phyloP scores from a whole-genome alignment of 2,329 filamentous ascomycete species.

The Arthroderma uncinatum region DNA sequence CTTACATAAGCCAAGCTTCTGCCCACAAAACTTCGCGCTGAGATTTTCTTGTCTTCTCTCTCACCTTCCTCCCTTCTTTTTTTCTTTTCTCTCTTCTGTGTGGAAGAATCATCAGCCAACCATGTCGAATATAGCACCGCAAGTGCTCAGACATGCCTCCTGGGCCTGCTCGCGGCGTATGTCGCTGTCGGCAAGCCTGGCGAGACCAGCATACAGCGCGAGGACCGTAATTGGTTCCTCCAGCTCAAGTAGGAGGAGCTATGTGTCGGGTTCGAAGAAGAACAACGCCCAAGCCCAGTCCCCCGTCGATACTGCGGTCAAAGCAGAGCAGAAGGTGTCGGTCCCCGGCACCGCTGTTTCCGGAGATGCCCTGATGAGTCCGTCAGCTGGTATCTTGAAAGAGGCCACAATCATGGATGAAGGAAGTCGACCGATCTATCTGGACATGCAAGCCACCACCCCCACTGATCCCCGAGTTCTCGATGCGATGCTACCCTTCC shows the following conservation, averaged over 20 bases:
- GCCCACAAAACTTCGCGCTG: not conserved
- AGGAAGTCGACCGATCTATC: slow-evolving; percentile 85
- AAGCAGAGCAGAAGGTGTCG: slow-evolving; percentile 75
- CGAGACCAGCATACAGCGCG: slow-evolving; percentile 21
- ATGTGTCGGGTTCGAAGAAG: slow-evolving; percentile 74
- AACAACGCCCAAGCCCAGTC: slow-evolving; percentile 63
- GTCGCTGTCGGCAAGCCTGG: slow-evolving; percentile 30
- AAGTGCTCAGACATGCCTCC: slow-evolving; percentile 64
- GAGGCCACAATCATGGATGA: slow-evolving; percentile 88
- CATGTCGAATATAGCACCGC: slow-evolving; percentile 58
- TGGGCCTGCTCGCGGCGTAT: slow-evolving; percentile 44
- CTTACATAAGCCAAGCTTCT: not conserved
- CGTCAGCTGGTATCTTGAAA: slow-evolving; percentile 73
- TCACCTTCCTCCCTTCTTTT: not conserved
- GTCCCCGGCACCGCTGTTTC: slow-evolving; percentile 47
- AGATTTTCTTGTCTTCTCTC: not conserved
- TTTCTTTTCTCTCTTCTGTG: not conserved
- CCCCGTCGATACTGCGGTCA: slow-evolving; percentile 70
- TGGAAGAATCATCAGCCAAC: slow-evolving; percentile 6
- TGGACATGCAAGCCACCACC: slow-evolving; percentile 97
- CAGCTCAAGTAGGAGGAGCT: slow-evolving; percentile 44
- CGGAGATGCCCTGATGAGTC: slow-evolving; percentile 62
- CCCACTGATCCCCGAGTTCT: slow-evolving; percentile 88
- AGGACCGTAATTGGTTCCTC: slow-evolving; percentile 24
- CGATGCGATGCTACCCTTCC: slow-evolving; percentile 92